These are phyloP conservation scores for Stagonosporopsis tanaceti DNA, from an alignment of 2,329 filamentous ascomycete species.

Conservation along the genomic window DNA sequence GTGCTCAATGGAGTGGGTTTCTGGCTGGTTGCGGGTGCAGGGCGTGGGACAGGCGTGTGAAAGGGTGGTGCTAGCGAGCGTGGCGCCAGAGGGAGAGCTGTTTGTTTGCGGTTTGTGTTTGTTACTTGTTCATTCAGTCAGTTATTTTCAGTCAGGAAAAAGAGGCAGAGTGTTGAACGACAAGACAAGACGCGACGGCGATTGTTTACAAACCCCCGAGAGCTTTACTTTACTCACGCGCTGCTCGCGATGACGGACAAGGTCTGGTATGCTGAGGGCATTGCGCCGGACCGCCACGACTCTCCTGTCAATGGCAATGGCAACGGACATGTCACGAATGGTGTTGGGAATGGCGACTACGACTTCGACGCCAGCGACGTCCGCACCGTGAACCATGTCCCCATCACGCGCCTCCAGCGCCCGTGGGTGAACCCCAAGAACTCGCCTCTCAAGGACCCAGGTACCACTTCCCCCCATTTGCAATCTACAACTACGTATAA, in stretches of 20 bases:
- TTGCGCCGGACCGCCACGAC: conserved; percentile 2
- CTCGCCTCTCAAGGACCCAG: conserved; percentile 18
- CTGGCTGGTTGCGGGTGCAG: not conserved
- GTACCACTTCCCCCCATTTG: not conserved
- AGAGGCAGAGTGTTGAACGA: too few relatives aligned
- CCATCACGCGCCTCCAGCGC: conserved; percentile 18
- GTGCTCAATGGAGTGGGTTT: not conserved
- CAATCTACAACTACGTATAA: not conserved
- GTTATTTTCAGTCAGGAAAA: too few relatives aligned
- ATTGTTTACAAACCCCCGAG: too few relatives aligned
- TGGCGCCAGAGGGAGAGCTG: too few relatives aligned
- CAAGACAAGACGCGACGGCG: too few relatives aligned
- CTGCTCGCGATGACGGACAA: conserved; percentile 1
- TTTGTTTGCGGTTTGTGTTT: not conserved
- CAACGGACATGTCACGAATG: conserved; percentile 2
- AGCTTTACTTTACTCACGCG: not conserved
- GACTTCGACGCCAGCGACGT: conserved; percentile 3
- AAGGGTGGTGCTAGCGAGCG: too few relatives aligned
- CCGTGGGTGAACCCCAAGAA: conserved; percentile 19
- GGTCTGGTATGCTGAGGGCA: conserved; percentile 8
- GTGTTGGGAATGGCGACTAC: conserved; percentile 10
- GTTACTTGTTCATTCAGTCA: too few relatives aligned
- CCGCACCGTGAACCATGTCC: conserved; percentile 14
- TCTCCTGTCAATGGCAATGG: conserved; percentile 1
- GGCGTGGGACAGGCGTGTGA: not conserved